phyloP scores from a whole-genome alignment of 306 rosid genomes.

The Vigna angularis region DNA sequence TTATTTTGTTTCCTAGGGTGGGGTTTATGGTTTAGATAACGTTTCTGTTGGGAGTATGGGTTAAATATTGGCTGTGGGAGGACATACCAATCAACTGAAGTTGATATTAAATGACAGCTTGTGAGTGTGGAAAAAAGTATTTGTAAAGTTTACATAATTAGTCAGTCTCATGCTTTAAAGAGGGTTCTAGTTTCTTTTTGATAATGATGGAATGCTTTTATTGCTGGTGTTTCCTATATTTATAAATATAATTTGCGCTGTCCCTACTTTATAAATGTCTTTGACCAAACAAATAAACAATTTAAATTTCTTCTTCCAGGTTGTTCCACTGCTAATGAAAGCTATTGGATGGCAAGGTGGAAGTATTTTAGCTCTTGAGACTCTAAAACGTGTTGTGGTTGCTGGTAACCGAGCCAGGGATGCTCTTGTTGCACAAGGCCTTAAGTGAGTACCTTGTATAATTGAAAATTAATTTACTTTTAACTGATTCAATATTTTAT shows the following conservation, averaged over 20 bases:
- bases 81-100: constrained; percentile 10
- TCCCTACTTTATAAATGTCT: neutral
- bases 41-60: constrained; percentile 13
- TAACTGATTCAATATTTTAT: constrained; percentile 27
- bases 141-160: constrained; percentile 15
- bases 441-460: constrained; percentile 69
- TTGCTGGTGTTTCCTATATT: constrained; percentile 10
- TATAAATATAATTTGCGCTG: neutral
- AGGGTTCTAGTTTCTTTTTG: constrained; percentile 22
- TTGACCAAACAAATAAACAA: neutral
- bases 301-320: constrained; percentile 60
- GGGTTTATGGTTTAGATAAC: neutral
- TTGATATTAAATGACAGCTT: neutral
- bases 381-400: constrained; percentile 97
- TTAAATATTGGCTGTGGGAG: constrained; percentile 28
- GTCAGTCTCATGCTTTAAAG: constrained; percentile 13
- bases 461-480: neutral
- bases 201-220: constrained; percentile 17
- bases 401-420: constrained; percentile 99
- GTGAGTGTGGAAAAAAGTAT: neutral
- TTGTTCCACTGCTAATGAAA: constrained; percentile 96
- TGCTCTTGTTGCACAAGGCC: constrained; percentile 99
- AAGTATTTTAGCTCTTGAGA: constrained; percentile 97
- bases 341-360: constrained; percentile 99
- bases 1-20: neutral